These are phyloP conservation scores for Rhizopus delemar DNA, from an alignment of 371 early-diverging fungal genomes.

Conservation along the genomic window DNA sequence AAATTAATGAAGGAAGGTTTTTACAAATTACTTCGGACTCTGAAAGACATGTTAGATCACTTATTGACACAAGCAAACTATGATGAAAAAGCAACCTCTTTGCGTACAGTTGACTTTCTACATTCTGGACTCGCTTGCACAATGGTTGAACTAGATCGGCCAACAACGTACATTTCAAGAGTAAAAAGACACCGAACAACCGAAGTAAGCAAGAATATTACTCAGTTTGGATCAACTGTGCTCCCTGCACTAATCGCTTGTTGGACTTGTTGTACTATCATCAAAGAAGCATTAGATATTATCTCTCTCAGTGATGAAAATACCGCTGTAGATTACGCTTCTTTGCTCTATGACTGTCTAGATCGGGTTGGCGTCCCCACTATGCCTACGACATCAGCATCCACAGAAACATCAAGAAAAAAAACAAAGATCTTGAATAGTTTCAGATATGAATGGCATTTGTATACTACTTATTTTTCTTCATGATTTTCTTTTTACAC, in stretches of 20 bases:
- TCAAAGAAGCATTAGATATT: not conserved
- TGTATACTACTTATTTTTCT: not conserved
- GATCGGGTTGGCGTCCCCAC: not conserved
- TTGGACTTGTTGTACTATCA: not conserved
- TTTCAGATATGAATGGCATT: not conserved
- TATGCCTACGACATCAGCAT: not conserved
- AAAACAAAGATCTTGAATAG: not conserved
- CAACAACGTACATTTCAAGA: not conserved
- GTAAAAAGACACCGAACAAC: conserved; percentile 2
- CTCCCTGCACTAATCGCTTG: not conserved
- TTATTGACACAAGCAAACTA: not conserved
- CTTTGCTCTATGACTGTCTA: not conserved
- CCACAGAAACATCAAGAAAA: not conserved
- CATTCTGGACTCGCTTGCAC: conserved; percentile 1
- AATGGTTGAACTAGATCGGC: not conserved
- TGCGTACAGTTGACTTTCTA: not conserved
- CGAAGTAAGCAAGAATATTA: not conserved
- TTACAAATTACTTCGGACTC: not conserved
- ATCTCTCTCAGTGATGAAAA: not conserved
- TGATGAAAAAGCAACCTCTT: not conserved
- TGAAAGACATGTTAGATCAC: not conserved
- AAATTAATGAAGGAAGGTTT: conserved; percentile 1
- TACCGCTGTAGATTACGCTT: not conserved
- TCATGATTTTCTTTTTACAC: no score
- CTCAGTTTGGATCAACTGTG: not conserved